Base-by-base conservation (phyloP, 495 filamentous ascomycete genomes). In the Aspergillus nidulans region DNA sequence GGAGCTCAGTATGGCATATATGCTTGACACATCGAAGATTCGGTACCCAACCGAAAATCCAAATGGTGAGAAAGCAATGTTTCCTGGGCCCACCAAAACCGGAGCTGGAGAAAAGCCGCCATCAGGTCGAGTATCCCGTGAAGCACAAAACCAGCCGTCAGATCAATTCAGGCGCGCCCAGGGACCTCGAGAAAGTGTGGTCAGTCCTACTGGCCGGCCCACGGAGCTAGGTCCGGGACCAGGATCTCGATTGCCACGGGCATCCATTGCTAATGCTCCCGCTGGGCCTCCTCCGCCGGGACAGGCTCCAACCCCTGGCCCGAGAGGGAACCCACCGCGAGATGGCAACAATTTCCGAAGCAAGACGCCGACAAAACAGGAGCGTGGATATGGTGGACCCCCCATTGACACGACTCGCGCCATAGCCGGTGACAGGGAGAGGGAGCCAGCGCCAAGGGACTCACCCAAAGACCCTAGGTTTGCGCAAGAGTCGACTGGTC, bases 11-110 rank as follows among this genome's bases (percentile, higher is more conserved):
- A 80, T 95, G 66, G 87, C 89, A 13, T 99, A 97, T 68, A 79
- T 96, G 49, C 76, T 99, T 36, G 94, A 97, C 68, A 99, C 94
- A 1, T 80, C 81, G 16, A 99, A 99, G 67, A 99, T 99, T 44
- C 82, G 92, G 32, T 99, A 97, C 68, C 94, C 94, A 0, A 86
- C 85, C 43, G 91, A 96, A 62, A 55, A 63, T 1, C 87, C 80
- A 65, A 77, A 77, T 25, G 76, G 78, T 43, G 71, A 67, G 34
- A 63, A 59, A 55, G 60, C 42, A 15, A 42, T 63, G 8, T 63
- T 61, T 4, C 57, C 69, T 25, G 65, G 64, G 25, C 54, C 60
- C 40, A 59, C 75, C 43, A 74, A 77, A 48, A 64, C 65, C 30
- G 76, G 71, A 49, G 3, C 43, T 4, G 63, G 63, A n/a, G 74